A percentile compares a stretch with the other conserved stretches of the same genome.
Evolutionary conservation across 1,284 basidiomycete species (phyloP).

Genomic region (Sporisorium iseilematis-ciliati): DNA sequence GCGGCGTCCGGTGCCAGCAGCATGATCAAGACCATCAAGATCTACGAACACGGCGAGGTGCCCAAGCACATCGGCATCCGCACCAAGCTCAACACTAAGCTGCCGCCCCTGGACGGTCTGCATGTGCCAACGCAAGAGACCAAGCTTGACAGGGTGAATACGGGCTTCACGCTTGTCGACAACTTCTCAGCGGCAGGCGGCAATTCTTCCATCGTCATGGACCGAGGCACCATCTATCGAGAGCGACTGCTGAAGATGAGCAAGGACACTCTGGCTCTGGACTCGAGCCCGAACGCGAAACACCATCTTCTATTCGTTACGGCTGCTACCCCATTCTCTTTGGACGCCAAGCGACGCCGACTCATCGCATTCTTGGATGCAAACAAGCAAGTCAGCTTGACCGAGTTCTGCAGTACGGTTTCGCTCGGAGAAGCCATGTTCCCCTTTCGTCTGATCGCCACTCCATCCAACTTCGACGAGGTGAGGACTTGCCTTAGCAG

Average conservation of each 20-base stretch:
- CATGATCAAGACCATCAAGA: constrained; percentile 51
- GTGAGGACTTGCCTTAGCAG: constrained; percentile 31
- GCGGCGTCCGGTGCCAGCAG: constrained; percentile 46
- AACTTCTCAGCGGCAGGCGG: constrained; percentile 57
- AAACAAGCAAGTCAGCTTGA: constrained; percentile 18
- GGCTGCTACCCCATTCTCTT: constrained; percentile 40
- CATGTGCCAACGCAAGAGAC: constrained; percentile 31
- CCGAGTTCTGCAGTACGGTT: constrained; percentile 47
- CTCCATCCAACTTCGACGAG: constrained; percentile 22
- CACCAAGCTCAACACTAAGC: constrained; percentile 50
- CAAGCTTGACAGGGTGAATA: constrained; percentile 19
- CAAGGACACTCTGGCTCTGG: constrained; percentile 4
- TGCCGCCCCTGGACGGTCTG: constrained; percentile 44
- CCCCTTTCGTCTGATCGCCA: constrained; percentile 28
- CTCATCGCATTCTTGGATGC: constrained; percentile 36
- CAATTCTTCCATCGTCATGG: constrained; percentile 51
- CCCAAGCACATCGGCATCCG: constrained; percentile 51
- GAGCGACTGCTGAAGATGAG: constrained; percentile 16
- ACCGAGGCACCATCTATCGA: constrained; percentile 27
- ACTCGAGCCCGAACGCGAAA: not conserved
- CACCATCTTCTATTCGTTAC: constrained; percentile 37
- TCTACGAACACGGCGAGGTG: constrained; percentile 38
- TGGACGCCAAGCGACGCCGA: constrained; percentile 38
- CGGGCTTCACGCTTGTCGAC: constrained; percentile 40
- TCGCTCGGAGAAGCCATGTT: constrained; percentile 44